Evolutionary conservation across 306 rosid species (phyloP).

Genomic region (Lathyrus tuberosus): DNA sequence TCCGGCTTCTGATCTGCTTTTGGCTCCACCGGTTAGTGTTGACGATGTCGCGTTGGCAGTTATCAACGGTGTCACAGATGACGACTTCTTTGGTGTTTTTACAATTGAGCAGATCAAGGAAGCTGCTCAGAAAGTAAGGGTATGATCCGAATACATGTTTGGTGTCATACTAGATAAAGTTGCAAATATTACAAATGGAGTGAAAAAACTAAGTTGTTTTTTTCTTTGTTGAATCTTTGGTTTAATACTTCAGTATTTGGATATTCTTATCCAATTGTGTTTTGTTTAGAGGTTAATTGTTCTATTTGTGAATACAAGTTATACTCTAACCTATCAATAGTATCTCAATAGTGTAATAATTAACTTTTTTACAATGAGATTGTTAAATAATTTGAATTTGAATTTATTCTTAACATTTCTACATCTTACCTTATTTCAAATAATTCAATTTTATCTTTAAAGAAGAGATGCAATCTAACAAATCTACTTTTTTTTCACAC

Average conservation of each 20-base stretch:
- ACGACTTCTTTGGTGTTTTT: constrained; percentile 81
- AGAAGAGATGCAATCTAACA: no score
- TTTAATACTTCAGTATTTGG: no score
- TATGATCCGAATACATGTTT: constrained; percentile 39
- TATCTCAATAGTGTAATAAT: no score
- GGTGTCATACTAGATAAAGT: constrained; percentile 16
- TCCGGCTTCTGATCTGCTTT: constrained; percentile 83
- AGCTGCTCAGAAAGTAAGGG: constrained; percentile 74
- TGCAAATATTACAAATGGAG: not conserved
- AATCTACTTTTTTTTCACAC: no score
- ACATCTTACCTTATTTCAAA: no score
- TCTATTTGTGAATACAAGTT: constrained; percentile 2
- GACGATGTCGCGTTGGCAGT: constrained; percentile 84
- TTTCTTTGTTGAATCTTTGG: constrained; percentile 5
- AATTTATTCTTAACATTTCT: no score
- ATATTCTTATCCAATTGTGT: not conserved
- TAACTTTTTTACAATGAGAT: no score
- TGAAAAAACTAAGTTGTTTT: constrained; percentile 17
- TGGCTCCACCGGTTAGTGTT: constrained; percentile 91
- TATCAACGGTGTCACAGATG: constrained; percentile 72
- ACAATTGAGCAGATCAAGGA: constrained; percentile 94
- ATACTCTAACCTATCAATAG: constrained; percentile 1
- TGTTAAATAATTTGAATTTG: no score
- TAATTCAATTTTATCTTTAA: no score
- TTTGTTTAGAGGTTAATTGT: not conserved